Percentiles rank a stretch among this genome's conserved stretches.
phyloP scores from a whole-genome alignment of 441 rosid genomes.

The Gossypium gossypioides region DNA sequence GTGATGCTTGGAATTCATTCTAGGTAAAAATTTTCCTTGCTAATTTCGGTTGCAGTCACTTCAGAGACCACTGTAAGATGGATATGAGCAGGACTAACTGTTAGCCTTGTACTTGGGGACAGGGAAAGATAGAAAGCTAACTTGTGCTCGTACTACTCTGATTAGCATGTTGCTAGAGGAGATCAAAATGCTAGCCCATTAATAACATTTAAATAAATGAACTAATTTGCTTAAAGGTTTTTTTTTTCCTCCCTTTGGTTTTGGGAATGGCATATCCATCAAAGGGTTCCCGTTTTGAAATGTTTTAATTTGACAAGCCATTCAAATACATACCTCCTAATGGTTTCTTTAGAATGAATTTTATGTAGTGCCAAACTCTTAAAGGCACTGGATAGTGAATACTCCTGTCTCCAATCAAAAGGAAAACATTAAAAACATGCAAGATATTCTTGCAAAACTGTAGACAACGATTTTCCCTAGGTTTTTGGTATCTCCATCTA shows the following conservation, averaged over 20 bases:
- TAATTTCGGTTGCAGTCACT: not conserved
- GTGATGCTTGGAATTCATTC: not conserved
- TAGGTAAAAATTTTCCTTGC: not conserved
- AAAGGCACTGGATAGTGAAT: not conserved
- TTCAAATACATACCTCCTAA: not conserved
- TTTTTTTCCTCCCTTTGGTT: not conserved
- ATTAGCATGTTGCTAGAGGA: not conserved
- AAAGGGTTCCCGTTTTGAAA: not conserved
- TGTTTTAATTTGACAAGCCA: not conserved
- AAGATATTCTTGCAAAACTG: not conserved
- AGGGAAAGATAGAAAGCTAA: not conserved
- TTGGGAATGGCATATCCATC: not conserved
- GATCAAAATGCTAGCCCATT: not conserved
- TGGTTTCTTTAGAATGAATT: not conserved
- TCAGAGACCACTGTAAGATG: not conserved
- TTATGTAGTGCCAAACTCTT: not conserved
- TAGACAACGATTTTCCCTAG: not conserved
- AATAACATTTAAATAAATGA: not conserved
- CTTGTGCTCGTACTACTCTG: not conserved
- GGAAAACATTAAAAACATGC: not conserved
- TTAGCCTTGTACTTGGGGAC: constrained; percentile 1
- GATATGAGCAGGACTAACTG: not conserved
- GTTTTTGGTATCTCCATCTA: not conserved
- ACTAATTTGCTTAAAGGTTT: not conserved
- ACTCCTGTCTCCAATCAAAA: not conserved